Conservation (phyloP, 2,329 filamentous ascomycete genomes). For the Setomelanomma holmii region DNA sequence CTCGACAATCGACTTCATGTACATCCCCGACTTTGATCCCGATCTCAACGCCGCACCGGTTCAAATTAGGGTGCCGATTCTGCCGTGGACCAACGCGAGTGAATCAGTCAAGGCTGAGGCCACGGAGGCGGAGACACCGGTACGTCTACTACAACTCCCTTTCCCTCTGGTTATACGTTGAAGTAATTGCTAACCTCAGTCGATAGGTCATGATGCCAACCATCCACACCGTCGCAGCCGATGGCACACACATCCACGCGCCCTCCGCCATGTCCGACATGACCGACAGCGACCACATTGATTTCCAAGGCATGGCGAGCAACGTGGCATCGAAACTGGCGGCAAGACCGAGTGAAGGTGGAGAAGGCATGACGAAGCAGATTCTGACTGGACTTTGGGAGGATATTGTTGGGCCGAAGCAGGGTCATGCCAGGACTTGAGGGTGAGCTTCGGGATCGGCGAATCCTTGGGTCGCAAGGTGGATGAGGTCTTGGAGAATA, state of each 20-base stretch:
- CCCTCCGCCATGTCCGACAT: conserved; percentile 65
- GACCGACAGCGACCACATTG: conserved; percentile 62
- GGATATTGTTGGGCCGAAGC: conserved; percentile 54
- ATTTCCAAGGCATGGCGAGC: conserved; percentile 64
- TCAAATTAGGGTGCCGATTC: conserved; percentile 58
- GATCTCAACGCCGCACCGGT: conserved; percentile 47
- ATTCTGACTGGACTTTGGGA: conserved; percentile 59
- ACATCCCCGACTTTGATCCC: conserved; percentile 61
- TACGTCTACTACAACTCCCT: conserved; percentile 10
- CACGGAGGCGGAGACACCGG: conserved; percentile 33
- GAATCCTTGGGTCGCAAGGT: background rate
- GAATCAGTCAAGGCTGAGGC: conserved; percentile 22
- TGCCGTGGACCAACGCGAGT: conserved; percentile 40
- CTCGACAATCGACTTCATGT: conserved; percentile 69
- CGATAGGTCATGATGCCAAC: conserved; percentile 61
- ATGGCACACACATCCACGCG: conserved; percentile 55
- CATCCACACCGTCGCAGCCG: conserved; percentile 62
- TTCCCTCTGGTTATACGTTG: background rate
- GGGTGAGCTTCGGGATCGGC: background rate
- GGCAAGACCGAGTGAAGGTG: conserved; percentile 50
- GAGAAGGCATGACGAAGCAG: conserved; percentile 51
- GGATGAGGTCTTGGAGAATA: background rate
- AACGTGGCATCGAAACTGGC: conserved; percentile 47
- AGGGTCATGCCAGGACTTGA: conserved; percentile 17
- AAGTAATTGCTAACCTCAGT: conserved; percentile 9